A percentile compares a stretch with the other conserved stretches of the same genome.
phyloP scores from a whole-genome alignment of 306 rosid species.

The Carpinus fangiana region DNA sequence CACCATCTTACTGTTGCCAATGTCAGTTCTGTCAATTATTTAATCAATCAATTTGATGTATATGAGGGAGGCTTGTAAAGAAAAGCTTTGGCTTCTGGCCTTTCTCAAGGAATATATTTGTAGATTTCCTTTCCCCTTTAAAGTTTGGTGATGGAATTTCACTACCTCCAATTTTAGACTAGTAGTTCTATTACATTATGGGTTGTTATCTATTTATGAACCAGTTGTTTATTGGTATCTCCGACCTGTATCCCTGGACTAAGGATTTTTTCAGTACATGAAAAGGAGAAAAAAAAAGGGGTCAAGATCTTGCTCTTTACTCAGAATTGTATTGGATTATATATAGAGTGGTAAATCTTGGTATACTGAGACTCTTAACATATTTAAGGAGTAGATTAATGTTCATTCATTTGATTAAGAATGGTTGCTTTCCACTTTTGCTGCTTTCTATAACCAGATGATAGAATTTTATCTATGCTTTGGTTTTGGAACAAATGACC shows the following conservation, averaged over 20 bases:
- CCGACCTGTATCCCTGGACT: not conserved
- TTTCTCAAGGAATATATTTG: too few relatives aligned
- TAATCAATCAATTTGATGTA: too few relatives aligned
- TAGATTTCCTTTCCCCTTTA: not conserved
- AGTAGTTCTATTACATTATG: too few relatives aligned
- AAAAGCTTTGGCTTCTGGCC: too few relatives aligned
- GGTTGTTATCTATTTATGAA: too few relatives aligned
- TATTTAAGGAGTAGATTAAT: not conserved
- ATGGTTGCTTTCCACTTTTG: not conserved
- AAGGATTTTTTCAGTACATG: not conserved
- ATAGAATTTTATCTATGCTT: not conserved
- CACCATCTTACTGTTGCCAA: too few relatives aligned
- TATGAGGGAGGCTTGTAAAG: too few relatives aligned
- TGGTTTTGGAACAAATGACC: not conserved
- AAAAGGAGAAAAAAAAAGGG: too few relatives aligned
- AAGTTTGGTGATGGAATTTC: not conserved
- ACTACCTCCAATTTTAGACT: not conserved
- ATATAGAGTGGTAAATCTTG: not conserved
- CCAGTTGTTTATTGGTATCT: not conserved
- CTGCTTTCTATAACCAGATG: not conserved
- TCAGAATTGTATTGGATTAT: not conserved
- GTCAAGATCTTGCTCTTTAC: not conserved
- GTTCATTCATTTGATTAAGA: not conserved
- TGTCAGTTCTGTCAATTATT: too few relatives aligned
- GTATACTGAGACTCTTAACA: not conserved